Percentiles rank a stretch among this genome's conserved stretches.
Evolutionary conservation across 164 flowering plant genomes (phyloP).

Genomic region (Tinospora cordifolia): DNA sequence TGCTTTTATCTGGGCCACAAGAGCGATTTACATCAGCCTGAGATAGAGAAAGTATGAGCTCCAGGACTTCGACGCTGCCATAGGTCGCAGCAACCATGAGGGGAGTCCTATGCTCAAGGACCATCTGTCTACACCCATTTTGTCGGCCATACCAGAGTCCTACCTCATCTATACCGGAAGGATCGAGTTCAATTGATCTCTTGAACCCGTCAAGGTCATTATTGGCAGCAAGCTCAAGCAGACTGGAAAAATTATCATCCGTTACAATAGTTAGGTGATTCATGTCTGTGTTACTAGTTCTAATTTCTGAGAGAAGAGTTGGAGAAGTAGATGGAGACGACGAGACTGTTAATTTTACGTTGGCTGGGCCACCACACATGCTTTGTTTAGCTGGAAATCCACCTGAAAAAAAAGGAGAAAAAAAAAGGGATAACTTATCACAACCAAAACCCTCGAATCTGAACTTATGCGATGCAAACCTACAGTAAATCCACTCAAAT

Average conservation of each 20-base stretch:
- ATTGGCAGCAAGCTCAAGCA: constrained; percentile 88
- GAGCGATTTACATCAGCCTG: constrained; percentile 52
- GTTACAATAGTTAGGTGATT: constrained; percentile 52
- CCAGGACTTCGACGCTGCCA: constrained; percentile 74
- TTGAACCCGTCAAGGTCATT: constrained; percentile 65
- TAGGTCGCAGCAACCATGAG: constrained; percentile 93
- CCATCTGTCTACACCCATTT: constrained; percentile 81
- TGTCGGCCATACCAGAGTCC: constrained; percentile 85
- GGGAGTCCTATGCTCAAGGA: constrained; percentile 71
- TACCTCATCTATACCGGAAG: constrained; percentile 54
- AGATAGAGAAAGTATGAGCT: constrained; percentile 51
- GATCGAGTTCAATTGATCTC: constrained; percentile 40
- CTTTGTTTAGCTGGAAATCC: constrained; percentile 24
- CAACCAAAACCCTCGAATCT: background rate
- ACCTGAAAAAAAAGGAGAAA: no score
- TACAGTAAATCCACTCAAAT: no score
- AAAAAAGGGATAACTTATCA: constrained; percentile 9
- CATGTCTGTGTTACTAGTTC: constrained; percentile 31
- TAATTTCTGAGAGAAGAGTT: constrained; percentile 10
- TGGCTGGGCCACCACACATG: constrained; percentile 42
- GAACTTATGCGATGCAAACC: background rate
- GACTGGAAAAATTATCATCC: constrained; percentile 56
- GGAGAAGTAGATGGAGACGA: constrained; percentile 16
- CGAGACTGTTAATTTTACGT: constrained; percentile 16
- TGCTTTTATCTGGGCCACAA: constrained; percentile 56